Base-by-base conservation (phyloP, 495 filamentous ascomycete species). In the Elaphomyces granulatus region DNA sequence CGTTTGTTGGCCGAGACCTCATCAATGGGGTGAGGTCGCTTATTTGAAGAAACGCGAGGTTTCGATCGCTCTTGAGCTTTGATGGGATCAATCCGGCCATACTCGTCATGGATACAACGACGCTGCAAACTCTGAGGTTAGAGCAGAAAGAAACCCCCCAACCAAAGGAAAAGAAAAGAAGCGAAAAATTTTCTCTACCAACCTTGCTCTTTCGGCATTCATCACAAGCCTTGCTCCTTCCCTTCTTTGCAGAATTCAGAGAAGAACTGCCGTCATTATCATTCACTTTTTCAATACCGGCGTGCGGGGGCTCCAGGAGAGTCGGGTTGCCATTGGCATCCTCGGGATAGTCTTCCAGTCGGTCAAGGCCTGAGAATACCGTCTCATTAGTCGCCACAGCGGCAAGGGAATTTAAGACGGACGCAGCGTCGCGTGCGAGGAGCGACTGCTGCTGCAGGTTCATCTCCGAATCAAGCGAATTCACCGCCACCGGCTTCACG, bases 121-220 rank as follows among this genome's bases (percentile, higher is more conserved):
- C 77, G 75, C 77, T 81, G 23, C n/a, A n/a, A n/a, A n/a, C n/a
- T n/a, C n/a, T n/a, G n/a, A n/a, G n/a, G n/a, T 48, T 40, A 43
- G 32, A 17, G 4, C 21, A 32, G 38, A 16, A 47, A 39, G 21
- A 31, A 32, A 17, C n/a, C n/a, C n/a, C n/a, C n/a, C n/a, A n/a
- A n/a, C n/a, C n/a, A n/a, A n/a, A n/a, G 23, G 31, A 1, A 26
- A 23, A 20, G 23, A 28, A 12, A 19, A 20, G 15, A 38, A 39
- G 10, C 43, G 17, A 3, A 32, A 26, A 34, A 42, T 12, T 4
- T n/a, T 26, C n/a, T 30, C 8, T 17, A 34, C 18, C 10, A 45
- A 78, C 76, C 70, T 80, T 80, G 64, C 73, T 77, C 52, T 73
- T 79, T 15, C 76, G 71, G 49, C 76, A 80, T 42, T 78, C 74